Evolutionary conservation across 495 filamentous ascomycete species (phyloP).

Genomic region (Bombardia bombarda): DNA sequence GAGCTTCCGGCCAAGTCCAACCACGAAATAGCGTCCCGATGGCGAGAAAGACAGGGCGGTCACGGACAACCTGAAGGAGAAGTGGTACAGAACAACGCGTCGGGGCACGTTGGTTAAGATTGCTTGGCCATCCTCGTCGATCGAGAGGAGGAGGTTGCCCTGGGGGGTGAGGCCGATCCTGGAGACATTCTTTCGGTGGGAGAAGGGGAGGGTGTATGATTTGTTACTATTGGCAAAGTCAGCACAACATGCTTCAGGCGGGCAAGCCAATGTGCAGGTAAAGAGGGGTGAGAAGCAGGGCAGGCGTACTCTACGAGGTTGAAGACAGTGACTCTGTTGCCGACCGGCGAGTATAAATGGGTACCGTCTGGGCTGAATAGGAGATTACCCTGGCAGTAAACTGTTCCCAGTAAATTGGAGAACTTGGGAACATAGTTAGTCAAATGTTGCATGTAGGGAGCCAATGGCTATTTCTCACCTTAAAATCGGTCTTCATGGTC

Average conservation of each 20-base stretch:
- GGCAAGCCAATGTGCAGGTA: background rate
- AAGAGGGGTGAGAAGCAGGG: background rate
- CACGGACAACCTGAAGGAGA: constrained; percentile 79
- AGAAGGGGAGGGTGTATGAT: constrained; percentile 88
- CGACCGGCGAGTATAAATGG: constrained; percentile 92
- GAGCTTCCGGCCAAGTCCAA: constrained; percentile 72
- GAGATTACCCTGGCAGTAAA: constrained; percentile 94
- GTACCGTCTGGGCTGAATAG: constrained; percentile 96
- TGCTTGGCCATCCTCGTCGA: constrained; percentile 90
- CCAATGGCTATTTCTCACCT: constrained; percentile 40
- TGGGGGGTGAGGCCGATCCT: constrained; percentile 79
- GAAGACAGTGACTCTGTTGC: constrained; percentile 92
- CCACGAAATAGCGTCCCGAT: constrained; percentile 82
- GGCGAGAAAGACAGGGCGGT: constrained; percentile 87
- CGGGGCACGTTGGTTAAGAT: constrained; percentile 86
- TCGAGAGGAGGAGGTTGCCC: constrained; percentile 82
- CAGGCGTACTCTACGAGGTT: constrained; percentile 80
- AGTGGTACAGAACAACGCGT: constrained; percentile 80
- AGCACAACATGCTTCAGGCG: constrained; percentile 19
- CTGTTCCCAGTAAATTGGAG: constrained; percentile 91
- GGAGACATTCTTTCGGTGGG: constrained; percentile 87
- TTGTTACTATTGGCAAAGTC: constrained; percentile 64
- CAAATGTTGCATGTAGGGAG: constrained; percentile 4
- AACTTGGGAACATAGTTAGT: constrained; percentile 45
- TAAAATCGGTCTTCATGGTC: constrained; percentile 94